phyloP scores from a whole-genome alignment of 2,329 filamentous ascomycete genomes.

The Pseudocercospora pini-densiflorae region DNA sequence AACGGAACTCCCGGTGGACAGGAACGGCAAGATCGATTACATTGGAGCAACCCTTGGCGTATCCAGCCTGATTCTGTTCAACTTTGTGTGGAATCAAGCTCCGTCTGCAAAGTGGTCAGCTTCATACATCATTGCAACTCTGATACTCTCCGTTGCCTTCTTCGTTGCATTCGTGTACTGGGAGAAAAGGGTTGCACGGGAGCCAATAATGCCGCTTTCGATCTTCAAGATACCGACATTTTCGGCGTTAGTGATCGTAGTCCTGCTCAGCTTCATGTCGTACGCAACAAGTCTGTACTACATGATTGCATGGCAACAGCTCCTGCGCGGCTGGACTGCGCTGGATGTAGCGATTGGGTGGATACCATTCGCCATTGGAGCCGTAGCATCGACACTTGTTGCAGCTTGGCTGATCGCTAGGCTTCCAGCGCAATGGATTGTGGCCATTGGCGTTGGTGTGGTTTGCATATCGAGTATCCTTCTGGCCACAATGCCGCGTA shows the following conservation, averaged over 20 bases:
- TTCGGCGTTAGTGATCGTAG: constrained; percentile 1
- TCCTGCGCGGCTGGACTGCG: constrained; percentile 7
- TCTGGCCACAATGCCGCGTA: constrained; percentile 11
- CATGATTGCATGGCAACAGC: constrained; percentile 1
- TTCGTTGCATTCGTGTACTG: constrained; percentile 18
- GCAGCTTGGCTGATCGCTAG: neutral
- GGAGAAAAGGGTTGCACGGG: constrained; percentile 13
- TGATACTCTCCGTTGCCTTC: constrained; percentile 9
- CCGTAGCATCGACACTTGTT: neutral
- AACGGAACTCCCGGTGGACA: neutral
- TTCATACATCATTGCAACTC: constrained; percentile 14
- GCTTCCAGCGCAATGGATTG: constrained; percentile 9
- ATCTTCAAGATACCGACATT: constrained; percentile 6
- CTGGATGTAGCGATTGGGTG: constrained; percentile 5
- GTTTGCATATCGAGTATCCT: constrained; percentile 12
- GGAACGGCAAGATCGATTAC: neutral
- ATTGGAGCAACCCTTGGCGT: neutral
- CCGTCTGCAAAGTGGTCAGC: constrained; percentile 18
- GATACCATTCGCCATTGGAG: constrained; percentile 6
- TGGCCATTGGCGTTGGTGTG: constrained; percentile 9
- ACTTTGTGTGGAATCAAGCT: constrained; percentile 14
- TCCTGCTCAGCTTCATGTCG: constrained; percentile 14
- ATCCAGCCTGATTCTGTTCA: neutral
- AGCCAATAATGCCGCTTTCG: constrained; percentile 9
- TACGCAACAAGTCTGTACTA: constrained; percentile 19